These are phyloP conservation scores for Nothophoma quercina DNA, from an alignment of 2,329 filamentous ascomycete species.

Conservation along the genomic window DNA sequence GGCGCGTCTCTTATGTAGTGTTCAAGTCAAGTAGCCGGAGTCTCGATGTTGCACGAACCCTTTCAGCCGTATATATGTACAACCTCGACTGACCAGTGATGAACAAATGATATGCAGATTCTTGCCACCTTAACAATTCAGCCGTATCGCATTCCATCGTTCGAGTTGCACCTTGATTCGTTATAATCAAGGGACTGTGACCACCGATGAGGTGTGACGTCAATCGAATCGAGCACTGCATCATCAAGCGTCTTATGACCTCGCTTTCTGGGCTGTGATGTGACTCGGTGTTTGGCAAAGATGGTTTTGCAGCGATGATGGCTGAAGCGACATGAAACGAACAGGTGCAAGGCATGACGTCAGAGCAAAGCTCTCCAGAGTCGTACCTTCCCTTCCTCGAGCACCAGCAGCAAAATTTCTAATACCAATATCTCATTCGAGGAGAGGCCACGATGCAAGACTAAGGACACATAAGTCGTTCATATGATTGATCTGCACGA, in stretches of 20 bases:
- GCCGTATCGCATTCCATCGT: neutral
- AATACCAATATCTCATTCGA: no score
- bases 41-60: neutral
- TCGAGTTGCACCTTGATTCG: neutral
- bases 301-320: constrained; percentile 11
- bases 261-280: neutral
- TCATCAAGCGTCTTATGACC: neutral
- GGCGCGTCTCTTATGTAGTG: no score
- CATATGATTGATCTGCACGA: no score
- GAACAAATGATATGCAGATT: neutral
- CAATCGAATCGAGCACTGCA: neutral
- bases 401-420: no score
- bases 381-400: no score
- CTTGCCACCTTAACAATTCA: neutral
- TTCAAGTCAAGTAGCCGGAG: no score
- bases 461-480: no score
- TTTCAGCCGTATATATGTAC: neutral
- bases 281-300: neutral
- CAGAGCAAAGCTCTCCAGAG: no score
- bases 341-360: neutral
- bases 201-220: neutral
- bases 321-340: constrained; percentile 1
- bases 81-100: neutral
- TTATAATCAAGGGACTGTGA: neutral
- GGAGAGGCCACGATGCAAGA: no score